Conservation (phyloP, 345 rosid species). For the Aurinia saxatilis region DNA sequence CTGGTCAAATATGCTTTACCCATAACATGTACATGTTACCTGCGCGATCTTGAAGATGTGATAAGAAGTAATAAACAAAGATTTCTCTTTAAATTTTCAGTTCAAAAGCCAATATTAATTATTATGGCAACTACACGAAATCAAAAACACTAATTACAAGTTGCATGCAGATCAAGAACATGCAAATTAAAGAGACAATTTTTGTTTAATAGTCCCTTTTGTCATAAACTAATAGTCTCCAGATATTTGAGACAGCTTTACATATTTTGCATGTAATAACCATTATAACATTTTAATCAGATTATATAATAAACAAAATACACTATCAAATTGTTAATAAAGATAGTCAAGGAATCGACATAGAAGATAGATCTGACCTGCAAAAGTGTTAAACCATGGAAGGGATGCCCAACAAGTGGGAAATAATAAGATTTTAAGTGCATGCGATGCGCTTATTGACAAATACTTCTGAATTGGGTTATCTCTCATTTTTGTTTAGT, state of each 20-base stretch:
- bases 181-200: slow-evolving; percentile 3
- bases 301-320: neutral
- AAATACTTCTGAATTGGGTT: neutral
- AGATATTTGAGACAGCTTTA: slow-evolving; percentile 14
- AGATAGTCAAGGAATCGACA: slow-evolving; percentile 1
- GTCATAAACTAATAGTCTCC: slow-evolving; percentile 17
- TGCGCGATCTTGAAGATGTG: slow-evolving; percentile 1
- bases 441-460: slow-evolving; percentile 16
- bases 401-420: slow-evolving; percentile 13
- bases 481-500: neutral
- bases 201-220: slow-evolving; percentile 10
- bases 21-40: slow-evolving; percentile 2
- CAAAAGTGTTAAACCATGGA: neutral
- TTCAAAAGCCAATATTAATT: neutral
- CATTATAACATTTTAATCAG: neutral
- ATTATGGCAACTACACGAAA: neutral
- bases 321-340: neutral
- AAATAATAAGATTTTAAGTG: slow-evolving; percentile 10
- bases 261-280: neutral
- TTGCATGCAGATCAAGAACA: slow-evolving; percentile 30
- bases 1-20: neutral
- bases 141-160: slow-evolving; percentile 4
- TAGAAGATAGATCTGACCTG: slow-evolving; percentile 16
- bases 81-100: neutral
- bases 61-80: neutral